Conservation (phyloP, 345 rosid species). For the Hibiscus mutabilis region DNA sequence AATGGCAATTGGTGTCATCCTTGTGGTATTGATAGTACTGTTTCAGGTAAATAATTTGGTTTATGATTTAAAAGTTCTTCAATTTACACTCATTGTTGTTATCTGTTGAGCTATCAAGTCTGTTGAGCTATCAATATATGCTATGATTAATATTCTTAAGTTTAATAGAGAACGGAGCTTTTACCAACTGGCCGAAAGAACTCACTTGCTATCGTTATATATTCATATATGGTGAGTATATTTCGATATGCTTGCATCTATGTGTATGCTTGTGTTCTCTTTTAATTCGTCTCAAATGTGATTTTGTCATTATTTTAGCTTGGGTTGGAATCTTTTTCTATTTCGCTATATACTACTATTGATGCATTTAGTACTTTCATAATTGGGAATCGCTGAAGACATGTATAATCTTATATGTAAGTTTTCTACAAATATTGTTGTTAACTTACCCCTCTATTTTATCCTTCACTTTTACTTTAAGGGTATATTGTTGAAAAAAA, state of each 20-base stretch:
- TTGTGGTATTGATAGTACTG: slow-evolving; percentile 63
- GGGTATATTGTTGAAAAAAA: no score
- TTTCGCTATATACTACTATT: slow-evolving; percentile 66
- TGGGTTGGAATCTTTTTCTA: slow-evolving; percentile 78
- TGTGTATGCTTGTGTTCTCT: not conserved
- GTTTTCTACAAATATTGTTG: slow-evolving; percentile 24
- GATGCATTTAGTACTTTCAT: slow-evolving; percentile 47
- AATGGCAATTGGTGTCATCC: slow-evolving; percentile 36
- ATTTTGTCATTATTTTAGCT: slow-evolving; percentile 35
- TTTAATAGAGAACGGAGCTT: slow-evolving; percentile 83
- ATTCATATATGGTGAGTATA: slow-evolving; percentile 67
- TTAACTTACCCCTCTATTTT: not conserved
- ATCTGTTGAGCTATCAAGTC: no score
- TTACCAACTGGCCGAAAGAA: slow-evolving; percentile 75
- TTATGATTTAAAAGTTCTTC: not conserved
- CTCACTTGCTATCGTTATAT: slow-evolving; percentile 79
- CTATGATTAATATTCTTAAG: not conserved
- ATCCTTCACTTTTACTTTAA: no score
- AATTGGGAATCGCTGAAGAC: slow-evolving; percentile 83
- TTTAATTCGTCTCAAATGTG: slow-evolving; percentile 4
- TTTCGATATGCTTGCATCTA: not conserved
- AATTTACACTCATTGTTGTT: not conserved
- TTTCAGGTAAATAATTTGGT: slow-evolving; percentile 55
- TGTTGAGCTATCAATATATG: not conserved
- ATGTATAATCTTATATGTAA: slow-evolving; percentile 97